phyloP scores from a whole-genome alignment of 2,329 filamentous ascomycete species.

The Botrytis fabae region DNA sequence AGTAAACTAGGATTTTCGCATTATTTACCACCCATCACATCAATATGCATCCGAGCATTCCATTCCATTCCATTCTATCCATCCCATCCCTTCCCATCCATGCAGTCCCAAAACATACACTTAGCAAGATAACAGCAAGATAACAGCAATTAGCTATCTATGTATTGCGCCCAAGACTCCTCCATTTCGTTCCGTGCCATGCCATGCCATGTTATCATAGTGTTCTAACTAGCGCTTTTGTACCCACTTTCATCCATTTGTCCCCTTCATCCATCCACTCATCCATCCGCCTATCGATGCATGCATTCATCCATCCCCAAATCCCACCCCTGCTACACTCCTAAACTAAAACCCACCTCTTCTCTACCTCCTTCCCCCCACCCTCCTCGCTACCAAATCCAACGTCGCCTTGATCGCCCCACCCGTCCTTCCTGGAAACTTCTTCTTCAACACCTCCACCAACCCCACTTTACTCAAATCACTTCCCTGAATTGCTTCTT shows the following conservation, averaged over 20 bases:
- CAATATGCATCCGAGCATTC: neutral
- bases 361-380: slow-evolving; percentile 52
- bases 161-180: neutral
- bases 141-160: neutral
- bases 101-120: neutral
- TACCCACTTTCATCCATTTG: neutral
- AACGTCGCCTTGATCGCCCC: slow-evolving; percentile 71
- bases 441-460: slow-evolving; percentile 72
- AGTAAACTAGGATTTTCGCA: too few relatives aligned
- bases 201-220: neutral
- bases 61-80: neutral
- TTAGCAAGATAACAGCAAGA: neutral
- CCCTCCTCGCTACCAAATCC: slow-evolving; percentile 62
- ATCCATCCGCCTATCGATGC: neutral
- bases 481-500: slow-evolving; percentile 66
- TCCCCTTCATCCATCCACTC: neutral
- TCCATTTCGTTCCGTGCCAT: neutral
- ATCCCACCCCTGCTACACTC: too few relatives aligned
- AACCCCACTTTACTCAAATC: slow-evolving; percentile 73
- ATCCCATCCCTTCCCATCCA: neutral
- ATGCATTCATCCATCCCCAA: neutral
- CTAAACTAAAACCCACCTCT: slow-evolving; percentile 34
- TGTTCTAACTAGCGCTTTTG: neutral
- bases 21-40: neutral
- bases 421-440: slow-evolving; percentile 70